Evolutionary conservation across 2,329 filamentous ascomycete genomes (phyloP), one percentile per base, ranked within the genome.

Genomic region (Hypoxylon sp.): DNA sequence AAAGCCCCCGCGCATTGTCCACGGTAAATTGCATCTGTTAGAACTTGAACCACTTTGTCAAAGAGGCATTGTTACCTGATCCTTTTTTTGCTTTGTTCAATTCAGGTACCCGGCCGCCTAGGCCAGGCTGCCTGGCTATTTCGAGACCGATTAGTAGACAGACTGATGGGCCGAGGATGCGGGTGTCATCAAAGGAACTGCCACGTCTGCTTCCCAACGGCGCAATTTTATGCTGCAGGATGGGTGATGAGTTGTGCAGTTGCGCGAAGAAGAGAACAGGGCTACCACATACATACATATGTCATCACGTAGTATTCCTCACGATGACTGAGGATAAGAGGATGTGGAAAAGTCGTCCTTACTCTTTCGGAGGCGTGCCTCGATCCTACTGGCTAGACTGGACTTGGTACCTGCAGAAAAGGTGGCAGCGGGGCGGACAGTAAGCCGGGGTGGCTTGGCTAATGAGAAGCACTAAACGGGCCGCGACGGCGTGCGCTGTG

Each of bases 381-480:
- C 38, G 10, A 53, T 47, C 53, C 33, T 45, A 60, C 55, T 63
- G 54, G 54, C 29, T 57, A 23, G 38, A 26, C 15, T 42, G 18
- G 40, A 38, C 45, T 42, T 59, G 61, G 61, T 64, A 64, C 61
- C 61, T 64, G 61, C 61, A 63, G 42, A 47, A 48, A 17, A 18
- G 43, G 47, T 49, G 29, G 42, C 18, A 56, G 52, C 57, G 52
- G 60, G 56, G 60, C n/a, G 57, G 27, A 47, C 48, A 21, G 10
- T 40, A 31, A n/a, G 48, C 56, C 48, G 48, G 56, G 51, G 54
- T 54, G 45, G 46, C 52, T 27, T 47, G 26, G 18, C 59, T 42
- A 62, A 55, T 55, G n/a, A 55, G 23, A 58, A 55, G 45, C 37
- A 48, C 58, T 48, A 21, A 56, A 48, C 15, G 13, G 50, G 18